These are phyloP conservation scores for Lasiosphaeria ovina DNA, from an alignment of 495 filamentous ascomycete species.

Conservation along the genomic window DNA sequence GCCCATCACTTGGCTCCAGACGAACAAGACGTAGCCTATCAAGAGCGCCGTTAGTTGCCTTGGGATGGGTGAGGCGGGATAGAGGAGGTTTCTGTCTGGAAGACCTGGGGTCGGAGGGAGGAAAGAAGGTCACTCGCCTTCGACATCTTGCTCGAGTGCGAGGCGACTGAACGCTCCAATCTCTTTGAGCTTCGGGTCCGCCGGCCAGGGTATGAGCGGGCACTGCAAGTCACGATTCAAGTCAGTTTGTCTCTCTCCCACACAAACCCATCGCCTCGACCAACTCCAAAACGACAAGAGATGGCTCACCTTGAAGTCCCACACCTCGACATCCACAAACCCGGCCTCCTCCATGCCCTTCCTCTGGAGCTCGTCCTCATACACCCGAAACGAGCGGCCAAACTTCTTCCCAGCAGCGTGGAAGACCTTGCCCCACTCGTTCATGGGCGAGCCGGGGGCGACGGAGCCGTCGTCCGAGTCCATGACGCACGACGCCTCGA, in stretches of 20 bases:
- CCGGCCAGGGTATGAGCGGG: not conserved
- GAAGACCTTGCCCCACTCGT: conserved; percentile 23
- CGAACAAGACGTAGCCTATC: conserved; percentile 32
- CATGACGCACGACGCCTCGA: conserved; percentile 26
- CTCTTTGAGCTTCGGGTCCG: conserved; percentile 47
- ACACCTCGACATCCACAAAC: conserved; percentile 40
- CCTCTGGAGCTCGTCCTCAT: conserved; percentile 32
- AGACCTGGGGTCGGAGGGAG: too few species aligned
- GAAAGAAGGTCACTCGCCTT: conserved; percentile 9
- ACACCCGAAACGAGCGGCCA: conserved; percentile 16
- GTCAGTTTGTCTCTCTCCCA: not conserved
- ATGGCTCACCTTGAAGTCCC: conserved; percentile 17
- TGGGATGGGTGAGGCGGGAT: not conserved
- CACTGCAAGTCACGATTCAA: not conserved
- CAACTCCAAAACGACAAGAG: not conserved
- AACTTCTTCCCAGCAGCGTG: conserved; percentile 12
- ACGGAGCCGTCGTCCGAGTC: conserved; percentile 23
- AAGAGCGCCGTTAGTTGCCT: not conserved
- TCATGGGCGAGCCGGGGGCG: conserved; percentile 11
- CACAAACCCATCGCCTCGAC: not conserved
- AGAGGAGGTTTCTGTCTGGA: too few species aligned
- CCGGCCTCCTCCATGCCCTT: conserved; percentile 44
- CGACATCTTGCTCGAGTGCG: conserved; percentile 28
- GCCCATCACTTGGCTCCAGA: conserved; percentile 31
- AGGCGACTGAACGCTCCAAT: conserved; percentile 36